phyloP scores from a whole-genome alignment of 139 green algal genomes.

The Picochlorum sp. region DNA sequence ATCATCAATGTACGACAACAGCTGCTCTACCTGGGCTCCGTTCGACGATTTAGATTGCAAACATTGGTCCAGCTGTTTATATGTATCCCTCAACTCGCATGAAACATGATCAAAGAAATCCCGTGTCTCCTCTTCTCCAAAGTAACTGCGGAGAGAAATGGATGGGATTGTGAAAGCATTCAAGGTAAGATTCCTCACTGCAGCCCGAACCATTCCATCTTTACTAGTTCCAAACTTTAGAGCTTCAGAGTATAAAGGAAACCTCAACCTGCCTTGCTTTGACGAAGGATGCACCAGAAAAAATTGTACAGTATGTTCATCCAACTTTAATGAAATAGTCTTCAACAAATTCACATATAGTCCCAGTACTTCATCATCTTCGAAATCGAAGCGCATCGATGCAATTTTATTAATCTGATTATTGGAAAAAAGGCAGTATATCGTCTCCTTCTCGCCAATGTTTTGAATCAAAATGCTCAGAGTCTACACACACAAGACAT shows the following conservation, averaged over 20 bases:
- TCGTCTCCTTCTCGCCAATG: slow-evolving; percentile 71
- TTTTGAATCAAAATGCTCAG: slow-evolving; percentile 96
- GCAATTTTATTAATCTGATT: slow-evolving; percentile 97
- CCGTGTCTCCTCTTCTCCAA: slow-evolving; percentile 24
- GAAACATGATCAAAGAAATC: slow-evolving; percentile 29
- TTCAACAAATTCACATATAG: slow-evolving; percentile 98
- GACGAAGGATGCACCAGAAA: slow-evolving; percentile 56
- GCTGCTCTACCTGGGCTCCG: slow-evolving; percentile 56
- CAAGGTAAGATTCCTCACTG: slow-evolving; percentile 90
- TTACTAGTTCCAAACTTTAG: slow-evolving; percentile 86
- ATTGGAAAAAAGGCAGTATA: slow-evolving; percentile 95
- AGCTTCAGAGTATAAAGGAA: slow-evolving; percentile 89
- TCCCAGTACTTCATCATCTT: slow-evolving; percentile 89
- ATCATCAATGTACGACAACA: slow-evolving; percentile 86
- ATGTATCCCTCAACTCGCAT: slow-evolving; percentile 58
- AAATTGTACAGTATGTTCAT: slow-evolving; percentile 79
- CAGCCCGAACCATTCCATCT: slow-evolving; percentile 92
- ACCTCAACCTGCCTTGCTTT: slow-evolving; percentile 18
- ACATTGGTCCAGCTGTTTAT: slow-evolving; percentile 28
- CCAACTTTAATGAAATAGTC: slow-evolving; percentile 89
- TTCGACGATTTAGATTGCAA: slow-evolving; percentile 22
- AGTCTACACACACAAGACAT: slow-evolving; percentile 58
- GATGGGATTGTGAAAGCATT: slow-evolving; percentile 85
- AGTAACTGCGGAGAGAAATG: slow-evolving; percentile 51
- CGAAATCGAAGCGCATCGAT: slow-evolving; percentile 81